phyloP scores from a whole-genome alignment of 202 grass and related monocot genomes.

The Schoenoplectus tabernaemontani region DNA sequence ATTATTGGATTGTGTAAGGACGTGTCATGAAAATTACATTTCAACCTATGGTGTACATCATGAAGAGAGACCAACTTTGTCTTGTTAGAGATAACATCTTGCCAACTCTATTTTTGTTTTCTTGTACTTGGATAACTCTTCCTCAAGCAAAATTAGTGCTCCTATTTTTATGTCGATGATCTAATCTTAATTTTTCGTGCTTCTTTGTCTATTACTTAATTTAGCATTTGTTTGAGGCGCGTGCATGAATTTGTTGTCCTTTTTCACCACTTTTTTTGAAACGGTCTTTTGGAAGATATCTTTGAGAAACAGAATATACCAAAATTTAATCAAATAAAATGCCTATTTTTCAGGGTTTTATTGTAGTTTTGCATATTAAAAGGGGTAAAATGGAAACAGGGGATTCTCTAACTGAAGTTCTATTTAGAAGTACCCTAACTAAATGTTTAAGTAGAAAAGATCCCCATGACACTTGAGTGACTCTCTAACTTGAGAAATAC shows the following conservation, averaged over 20 bases:
- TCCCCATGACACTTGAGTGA: neutral
- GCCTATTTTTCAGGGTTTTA: neutral
- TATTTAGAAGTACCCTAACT: neutral
- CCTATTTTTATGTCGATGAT: neutral
- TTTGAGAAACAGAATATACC: neutral
- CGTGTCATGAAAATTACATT: slow-evolving; percentile 1
- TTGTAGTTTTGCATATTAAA: neutral
- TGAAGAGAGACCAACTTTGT: neutral
- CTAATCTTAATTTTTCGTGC: neutral
- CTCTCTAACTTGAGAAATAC: neutral
- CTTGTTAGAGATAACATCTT: neutral
- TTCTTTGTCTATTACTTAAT: neutral
- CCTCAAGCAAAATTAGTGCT: neutral
- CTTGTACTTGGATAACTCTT: neutral
- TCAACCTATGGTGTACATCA: neutral
- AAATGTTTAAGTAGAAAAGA: too few species aligned
- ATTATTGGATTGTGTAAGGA: slow-evolving; percentile 79
- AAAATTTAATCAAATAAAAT: neutral
- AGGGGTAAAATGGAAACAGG: neutral
- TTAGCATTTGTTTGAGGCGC: neutral
- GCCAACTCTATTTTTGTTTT: slow-evolving; percentile 3
- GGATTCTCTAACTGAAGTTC: neutral
- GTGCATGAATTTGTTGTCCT: neutral
- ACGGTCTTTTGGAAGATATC: neutral
- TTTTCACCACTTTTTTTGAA: neutral